A percentile compares a stretch with the other conserved stretches of the same genome.
Conservation (phyloP, 805 yeast genomes). For the Cyberlindnera sargentensis region DNA sequence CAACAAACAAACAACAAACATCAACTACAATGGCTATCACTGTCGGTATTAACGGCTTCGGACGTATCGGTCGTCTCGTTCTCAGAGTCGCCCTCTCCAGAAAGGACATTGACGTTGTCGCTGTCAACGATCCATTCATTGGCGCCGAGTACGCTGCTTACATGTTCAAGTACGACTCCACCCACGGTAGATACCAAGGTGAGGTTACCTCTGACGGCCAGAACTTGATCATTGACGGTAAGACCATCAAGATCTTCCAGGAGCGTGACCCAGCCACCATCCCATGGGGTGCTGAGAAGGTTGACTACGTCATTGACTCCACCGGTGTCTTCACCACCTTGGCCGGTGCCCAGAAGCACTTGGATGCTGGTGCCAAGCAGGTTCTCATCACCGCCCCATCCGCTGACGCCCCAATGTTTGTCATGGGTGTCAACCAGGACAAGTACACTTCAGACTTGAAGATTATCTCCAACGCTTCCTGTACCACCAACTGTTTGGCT, state of each 20-base stretch:
- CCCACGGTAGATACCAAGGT: constrained; percentile 60
- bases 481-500: constrained; percentile 71
- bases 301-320: constrained; percentile 62
- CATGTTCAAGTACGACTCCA: constrained; percentile 71
- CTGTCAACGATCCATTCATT: constrained; percentile 66
- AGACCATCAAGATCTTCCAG: constrained; percentile 43
- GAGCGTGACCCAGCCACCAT: constrained; percentile 62
- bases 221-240: constrained; percentile 43
- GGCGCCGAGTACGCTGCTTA: constrained; percentile 63
- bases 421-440: constrained; percentile 61
- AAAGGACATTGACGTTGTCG: constrained; percentile 54
- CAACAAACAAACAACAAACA: neutral
- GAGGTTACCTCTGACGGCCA: constrained; percentile 53
- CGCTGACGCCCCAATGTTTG: constrained; percentile 66
- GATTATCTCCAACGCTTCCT: constrained; percentile 64
- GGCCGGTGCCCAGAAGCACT: constrained; percentile 62
- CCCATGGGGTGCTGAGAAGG: constrained; percentile 60
- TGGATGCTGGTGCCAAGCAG: constrained; percentile 69
- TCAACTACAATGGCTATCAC: constrained; percentile 36
- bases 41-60: constrained; percentile 86
- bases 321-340: constrained; percentile 65
- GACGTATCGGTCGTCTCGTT: constrained; percentile 88
- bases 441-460: constrained; percentile 49
- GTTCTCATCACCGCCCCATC: constrained; percentile 70
- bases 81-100: constrained; percentile 65